Evolutionary conservation across 352 stramenopile genomes (phyloP).

Genomic region (Pseudoperonospora humuli): DNA sequence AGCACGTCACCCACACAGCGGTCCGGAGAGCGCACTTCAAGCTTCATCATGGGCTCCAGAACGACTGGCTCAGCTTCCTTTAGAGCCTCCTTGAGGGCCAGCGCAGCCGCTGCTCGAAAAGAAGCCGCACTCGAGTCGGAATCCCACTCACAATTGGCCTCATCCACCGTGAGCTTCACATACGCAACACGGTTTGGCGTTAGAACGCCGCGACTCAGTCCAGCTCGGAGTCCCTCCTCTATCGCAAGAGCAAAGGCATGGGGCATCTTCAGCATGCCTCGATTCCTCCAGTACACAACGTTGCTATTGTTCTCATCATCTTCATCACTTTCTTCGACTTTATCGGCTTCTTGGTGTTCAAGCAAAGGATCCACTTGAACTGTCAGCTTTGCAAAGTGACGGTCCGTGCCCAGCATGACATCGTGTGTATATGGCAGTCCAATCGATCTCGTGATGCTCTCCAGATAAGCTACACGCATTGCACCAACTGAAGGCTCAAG

Average conservation of each 20-base stretch:
- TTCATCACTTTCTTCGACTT: constrained; percentile 7
- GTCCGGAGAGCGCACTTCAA: constrained; percentile 59
- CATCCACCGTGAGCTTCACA: constrained; percentile 56
- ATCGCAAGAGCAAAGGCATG: constrained; percentile 57
- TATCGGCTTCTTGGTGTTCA: constrained; percentile 21
- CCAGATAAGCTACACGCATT: constrained; percentile 88
- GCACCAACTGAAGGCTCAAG: constrained; percentile 76
- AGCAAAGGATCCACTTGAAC: constrained; percentile 43
- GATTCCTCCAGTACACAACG: constrained; percentile 46
- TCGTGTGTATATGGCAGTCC: constrained; percentile 46
- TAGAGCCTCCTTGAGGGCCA: constrained; percentile 53
- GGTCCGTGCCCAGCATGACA: constrained; percentile 58
- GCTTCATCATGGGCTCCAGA: constrained; percentile 74
- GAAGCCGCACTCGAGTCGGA: constrained; percentile 57
- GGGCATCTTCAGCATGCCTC: constrained; percentile 46
- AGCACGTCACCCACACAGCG: constrained; percentile 64
- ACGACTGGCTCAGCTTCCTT: constrained; percentile 43
- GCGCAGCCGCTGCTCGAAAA: constrained; percentile 46
- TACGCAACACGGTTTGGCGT: constrained; percentile 55
- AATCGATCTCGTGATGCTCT: constrained; percentile 57
- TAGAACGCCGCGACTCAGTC: constrained; percentile 50
- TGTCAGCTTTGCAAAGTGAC: constrained; percentile 61
- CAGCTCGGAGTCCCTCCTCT: constrained; percentile 53
- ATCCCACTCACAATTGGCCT: constrained; percentile 49
- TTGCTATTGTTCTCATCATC: constrained; percentile 38